Percentiles rank a stretch among this genome's conserved stretches.
These are phyloP conservation scores for Clonostachys rhizophaga DNA, from an alignment of 2,329 filamentous ascomycete species.

Conservation along the genomic window DNA sequence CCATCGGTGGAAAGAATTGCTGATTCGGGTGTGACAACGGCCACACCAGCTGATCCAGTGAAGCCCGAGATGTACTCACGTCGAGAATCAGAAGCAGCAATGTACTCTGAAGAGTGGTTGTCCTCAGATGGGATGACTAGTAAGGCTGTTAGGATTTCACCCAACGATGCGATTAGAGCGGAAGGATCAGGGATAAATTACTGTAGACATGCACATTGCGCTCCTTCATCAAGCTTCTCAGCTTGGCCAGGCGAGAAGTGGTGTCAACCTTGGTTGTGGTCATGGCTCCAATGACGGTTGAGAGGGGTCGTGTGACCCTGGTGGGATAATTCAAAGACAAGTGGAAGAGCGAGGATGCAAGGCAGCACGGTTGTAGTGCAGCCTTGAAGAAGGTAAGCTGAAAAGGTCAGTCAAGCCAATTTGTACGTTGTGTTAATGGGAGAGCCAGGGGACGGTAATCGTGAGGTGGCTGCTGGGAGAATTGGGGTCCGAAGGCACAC, in stretches of 20 bases:
- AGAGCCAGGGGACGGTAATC: no score
- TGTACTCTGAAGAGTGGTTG: slow-evolving; percentile 96
- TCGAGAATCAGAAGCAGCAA: slow-evolving; percentile 88
- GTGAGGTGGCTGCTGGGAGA: no score
- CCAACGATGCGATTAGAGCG: slow-evolving; percentile 6
- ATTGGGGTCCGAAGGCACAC: no score
- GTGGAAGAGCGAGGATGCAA: no score
- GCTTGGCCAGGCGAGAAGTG: slow-evolving; percentile 65
- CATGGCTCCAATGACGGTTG: slow-evolving; percentile 1
- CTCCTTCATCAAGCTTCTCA: slow-evolving; percentile 84
- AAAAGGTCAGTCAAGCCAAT: no score
- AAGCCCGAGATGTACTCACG: slow-evolving; percentile 92
- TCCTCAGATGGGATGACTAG: slow-evolving; percentile 95
- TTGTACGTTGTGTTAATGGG: no score
- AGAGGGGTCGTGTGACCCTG: background rate
- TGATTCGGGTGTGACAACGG: slow-evolving; percentile 79
- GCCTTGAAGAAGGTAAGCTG: no score
- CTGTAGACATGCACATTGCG: slow-evolving; percentile 88
- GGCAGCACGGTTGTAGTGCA: no score
- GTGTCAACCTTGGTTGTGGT: slow-evolving; percentile 57
- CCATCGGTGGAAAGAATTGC: slow-evolving; percentile 92
- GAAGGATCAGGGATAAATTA: slow-evolving; percentile 35
- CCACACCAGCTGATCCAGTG: slow-evolving; percentile 89
- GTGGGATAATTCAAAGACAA: no score
- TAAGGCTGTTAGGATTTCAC: slow-evolving; percentile 5